Evolutionary conservation across 805 yeast species (phyloP).

Genomic region (Candida incommunis): DNA sequence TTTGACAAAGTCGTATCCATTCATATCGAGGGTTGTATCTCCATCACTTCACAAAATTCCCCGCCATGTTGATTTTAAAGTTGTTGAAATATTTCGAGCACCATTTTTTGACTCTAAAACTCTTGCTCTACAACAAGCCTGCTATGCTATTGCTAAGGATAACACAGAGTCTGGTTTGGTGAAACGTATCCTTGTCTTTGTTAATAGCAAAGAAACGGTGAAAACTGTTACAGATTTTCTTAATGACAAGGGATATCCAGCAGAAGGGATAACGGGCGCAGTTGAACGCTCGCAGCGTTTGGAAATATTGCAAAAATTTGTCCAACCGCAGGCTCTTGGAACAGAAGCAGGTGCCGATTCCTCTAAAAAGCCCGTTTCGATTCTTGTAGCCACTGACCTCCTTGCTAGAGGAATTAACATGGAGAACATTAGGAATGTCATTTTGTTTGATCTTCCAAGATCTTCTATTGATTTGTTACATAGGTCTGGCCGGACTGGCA

Average conservation of each 20-base stretch:
- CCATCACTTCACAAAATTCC: constrained; percentile 83
- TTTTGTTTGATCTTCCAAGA: constrained; percentile 74
- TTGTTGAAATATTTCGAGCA: constrained; percentile 58
- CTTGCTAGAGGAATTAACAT: constrained; percentile 86
- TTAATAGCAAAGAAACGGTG: constrained; percentile 58
- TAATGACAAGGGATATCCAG: constrained; percentile 39
- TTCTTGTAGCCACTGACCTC: constrained; percentile 77
- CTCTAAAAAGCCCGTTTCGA: constrained; percentile 29
- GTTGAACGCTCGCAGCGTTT: constrained; percentile 48
- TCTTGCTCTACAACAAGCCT: constrained; percentile 76
- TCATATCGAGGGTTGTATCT: constrained; percentile 51
- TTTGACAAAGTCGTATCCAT: constrained; percentile 46
- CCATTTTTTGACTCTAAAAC: constrained; percentile 79
- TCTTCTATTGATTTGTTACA: constrained; percentile 79
- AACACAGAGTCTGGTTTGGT: constrained; percentile 64
- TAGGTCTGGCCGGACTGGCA: constrained; percentile 86
- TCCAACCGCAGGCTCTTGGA: constrained; percentile 32
- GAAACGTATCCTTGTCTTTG: constrained; percentile 75
- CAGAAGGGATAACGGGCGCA: constrained; percentile 53
- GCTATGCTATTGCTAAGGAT: constrained; percentile 74
- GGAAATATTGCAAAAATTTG: constrained; percentile 42
- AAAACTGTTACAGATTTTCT: constrained; percentile 42
- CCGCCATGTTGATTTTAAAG: constrained; percentile 50
- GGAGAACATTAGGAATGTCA: constrained; percentile 63
- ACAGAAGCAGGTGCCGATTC: constrained; percentile 12